These are phyloP conservation scores for Metarhizium guizhouense DNA, from an alignment of 2,329 filamentous ascomycete genomes.

Conservation along the genomic window DNA sequence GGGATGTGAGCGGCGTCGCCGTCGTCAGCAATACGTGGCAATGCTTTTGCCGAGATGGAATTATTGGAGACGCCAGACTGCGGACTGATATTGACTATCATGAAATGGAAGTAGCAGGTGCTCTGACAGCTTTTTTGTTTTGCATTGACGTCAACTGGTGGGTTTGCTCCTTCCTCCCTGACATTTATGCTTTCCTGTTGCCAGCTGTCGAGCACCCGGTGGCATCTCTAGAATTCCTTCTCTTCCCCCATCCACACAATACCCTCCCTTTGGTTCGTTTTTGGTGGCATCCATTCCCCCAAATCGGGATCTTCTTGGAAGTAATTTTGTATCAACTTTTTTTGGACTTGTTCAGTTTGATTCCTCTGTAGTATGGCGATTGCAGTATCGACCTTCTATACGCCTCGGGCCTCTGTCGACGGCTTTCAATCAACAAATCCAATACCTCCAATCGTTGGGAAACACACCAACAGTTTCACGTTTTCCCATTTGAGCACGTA, in stretches of 20 bases:
- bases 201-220: background rate
- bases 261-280: conserved; percentile 16
- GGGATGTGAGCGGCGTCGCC: background rate
- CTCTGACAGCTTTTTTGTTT: background rate
- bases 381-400: conserved; percentile 12
- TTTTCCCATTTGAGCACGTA: background rate
- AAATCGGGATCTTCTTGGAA: conserved; percentile 28
- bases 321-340: conserved; percentile 21
- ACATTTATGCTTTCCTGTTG: conserved; percentile 8
- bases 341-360: conserved; percentile 20
- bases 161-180: background rate
- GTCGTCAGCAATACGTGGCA: background rate
- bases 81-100: background rate
- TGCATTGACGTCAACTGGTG: background rate
- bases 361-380: conserved; percentile 24
- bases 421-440: background rate
- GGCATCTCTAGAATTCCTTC: conserved; percentile 4
- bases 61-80: background rate
- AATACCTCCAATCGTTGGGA: background rate
- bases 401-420: conserved; percentile 11
- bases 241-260: conserved; percentile 29
- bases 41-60: background rate
- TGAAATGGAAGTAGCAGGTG: background rate
- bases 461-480: background rate
- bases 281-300: conserved; percentile 17